Evolutionary conservation across 768 basidiomycete species (phyloP).

Genomic region (Suillus hirtellus): DNA sequence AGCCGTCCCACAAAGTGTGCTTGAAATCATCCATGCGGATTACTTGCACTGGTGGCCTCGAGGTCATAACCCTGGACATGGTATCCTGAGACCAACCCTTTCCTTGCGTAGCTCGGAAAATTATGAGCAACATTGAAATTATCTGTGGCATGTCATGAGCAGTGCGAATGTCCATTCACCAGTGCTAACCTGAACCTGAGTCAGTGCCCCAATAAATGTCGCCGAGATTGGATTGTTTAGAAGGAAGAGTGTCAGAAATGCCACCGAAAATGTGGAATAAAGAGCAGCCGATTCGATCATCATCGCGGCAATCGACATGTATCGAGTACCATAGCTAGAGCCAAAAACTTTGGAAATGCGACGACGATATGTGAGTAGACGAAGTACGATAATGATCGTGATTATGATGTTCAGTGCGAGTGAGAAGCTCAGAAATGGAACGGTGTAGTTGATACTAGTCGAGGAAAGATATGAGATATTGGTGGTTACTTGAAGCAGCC

Average conservation of each 20-base stretch:
- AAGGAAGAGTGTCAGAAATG: constrained; percentile 33
- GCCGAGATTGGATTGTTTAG: constrained; percentile 25
- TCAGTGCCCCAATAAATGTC: constrained; percentile 31
- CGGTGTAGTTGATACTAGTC: constrained; percentile 14
- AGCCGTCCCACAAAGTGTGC: neutral
- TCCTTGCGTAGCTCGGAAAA: constrained; percentile 33
- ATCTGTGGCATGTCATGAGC: constrained; percentile 13
- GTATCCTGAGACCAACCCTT: constrained; percentile 24
- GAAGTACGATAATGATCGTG: constrained; percentile 32
- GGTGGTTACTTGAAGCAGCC: neutral
- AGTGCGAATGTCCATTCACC: neutral
- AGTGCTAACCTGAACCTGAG: constrained; percentile 28
- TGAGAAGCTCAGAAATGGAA: constrained; percentile 30
- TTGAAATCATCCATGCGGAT: neutral
- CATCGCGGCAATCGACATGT: constrained; percentile 36
- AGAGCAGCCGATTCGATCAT: constrained; percentile 36
- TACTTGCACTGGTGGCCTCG: neutral
- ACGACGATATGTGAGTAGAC: constrained; percentile 27
- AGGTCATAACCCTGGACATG: neutral
- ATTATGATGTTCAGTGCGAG: constrained; percentile 34
- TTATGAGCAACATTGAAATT: constrained; percentile 32
- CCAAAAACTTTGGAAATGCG: constrained; percentile 20
- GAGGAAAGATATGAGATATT: constrained; percentile 2
- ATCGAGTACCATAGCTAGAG: constrained; percentile 22
- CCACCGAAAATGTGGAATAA: constrained; percentile 27